A percentile compares a stretch with the other conserved stretches of the same genome.
Conservation (phyloP, 1,284 basidiomycete species). For the Austroboletus novae-zelandiae region DNA sequence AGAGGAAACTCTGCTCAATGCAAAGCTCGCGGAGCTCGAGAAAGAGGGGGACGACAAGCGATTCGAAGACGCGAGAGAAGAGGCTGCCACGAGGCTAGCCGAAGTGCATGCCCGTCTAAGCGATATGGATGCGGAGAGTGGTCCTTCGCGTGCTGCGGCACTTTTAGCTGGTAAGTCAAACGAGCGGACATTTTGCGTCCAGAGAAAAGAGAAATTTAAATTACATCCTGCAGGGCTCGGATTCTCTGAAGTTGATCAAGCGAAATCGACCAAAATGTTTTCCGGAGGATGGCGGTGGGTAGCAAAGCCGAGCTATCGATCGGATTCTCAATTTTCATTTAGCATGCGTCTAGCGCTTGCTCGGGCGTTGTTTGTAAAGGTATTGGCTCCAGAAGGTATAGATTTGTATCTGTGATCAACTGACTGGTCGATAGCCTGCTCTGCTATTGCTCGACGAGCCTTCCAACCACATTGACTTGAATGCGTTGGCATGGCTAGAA, state of each 20-base stretch:
- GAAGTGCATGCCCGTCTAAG: slow-evolving; percentile 90
- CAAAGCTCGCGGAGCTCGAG: slow-evolving; percentile 71
- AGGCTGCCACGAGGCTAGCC: slow-evolving; percentile 80
- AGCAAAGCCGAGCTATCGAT: background rate
- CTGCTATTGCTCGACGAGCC: slow-evolving; percentile 92
- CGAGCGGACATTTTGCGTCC: background rate
- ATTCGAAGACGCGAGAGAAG: slow-evolving; percentile 82
- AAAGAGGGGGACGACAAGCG: slow-evolving; percentile 71
- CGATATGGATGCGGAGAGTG: slow-evolving; percentile 98
- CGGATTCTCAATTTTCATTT: slow-evolving; percentile 1
- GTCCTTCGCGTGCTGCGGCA: slow-evolving; percentile 89
- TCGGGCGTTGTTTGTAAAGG: slow-evolving; percentile 93
- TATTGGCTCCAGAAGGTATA: slow-evolving; percentile 25
- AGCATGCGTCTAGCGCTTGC: slow-evolving; percentile 85
- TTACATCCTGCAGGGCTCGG: slow-evolving; percentile 64
- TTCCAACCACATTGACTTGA: slow-evolving; percentile 94
- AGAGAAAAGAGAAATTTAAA: too few relatives aligned
- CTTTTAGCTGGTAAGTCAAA: slow-evolving; percentile 72
- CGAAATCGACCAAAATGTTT: slow-evolving; percentile 81
- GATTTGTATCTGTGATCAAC: background rate
- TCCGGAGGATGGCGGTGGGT: slow-evolving; percentile 93
- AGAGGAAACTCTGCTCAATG: slow-evolving; percentile 78
- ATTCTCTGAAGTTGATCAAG: slow-evolving; percentile 87
- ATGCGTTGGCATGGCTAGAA: slow-evolving; percentile 85
- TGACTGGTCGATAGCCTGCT: slow-evolving; percentile 49